These are phyloP conservation scores for Talaromyces trachyspermus DNA, from an alignment of 495 filamentous ascomycete genomes.

Conservation along the genomic window DNA sequence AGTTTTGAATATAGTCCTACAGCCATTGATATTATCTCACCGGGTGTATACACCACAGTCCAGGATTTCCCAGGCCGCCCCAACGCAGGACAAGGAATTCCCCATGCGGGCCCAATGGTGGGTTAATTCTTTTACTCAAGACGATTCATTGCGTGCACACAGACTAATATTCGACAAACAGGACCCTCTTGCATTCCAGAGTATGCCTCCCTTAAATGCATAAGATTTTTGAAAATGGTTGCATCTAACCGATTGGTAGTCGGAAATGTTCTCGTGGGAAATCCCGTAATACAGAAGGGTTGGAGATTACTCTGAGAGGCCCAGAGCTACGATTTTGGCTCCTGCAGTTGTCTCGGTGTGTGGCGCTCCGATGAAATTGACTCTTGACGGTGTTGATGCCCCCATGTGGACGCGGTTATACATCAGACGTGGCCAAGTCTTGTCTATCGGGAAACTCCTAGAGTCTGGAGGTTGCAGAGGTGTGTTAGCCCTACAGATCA, in stretches of 20 bases:
- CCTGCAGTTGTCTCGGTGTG: slow-evolving; percentile 43
- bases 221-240: background rate
- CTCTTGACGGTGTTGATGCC: slow-evolving; percentile 35
- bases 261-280: slow-evolving; percentile 53
- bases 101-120: slow-evolving; percentile 43
- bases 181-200: slow-evolving; percentile 44
- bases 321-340: slow-evolving; percentile 49
- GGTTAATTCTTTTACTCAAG: background rate
- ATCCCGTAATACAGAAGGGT: slow-evolving; percentile 40
- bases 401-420: slow-evolving; percentile 48
- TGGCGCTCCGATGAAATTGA: slow-evolving; percentile 43
- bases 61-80: slow-evolving; percentile 54
- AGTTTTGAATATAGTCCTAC: slow-evolving; percentile 40
- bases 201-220: background rate
- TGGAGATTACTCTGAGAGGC: slow-evolving; percentile 54
- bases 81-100: slow-evolving; percentile 43
- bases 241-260: slow-evolving; percentile 12
- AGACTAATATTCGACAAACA: slow-evolving; percentile 11
- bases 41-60: slow-evolving; percentile 49
- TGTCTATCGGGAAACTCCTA: slow-evolving; percentile 49
- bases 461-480: slow-evolving; percentile 37
- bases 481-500: background rate
- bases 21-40: slow-evolving; percentile 50
- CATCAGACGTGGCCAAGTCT: slow-evolving; percentile 41
- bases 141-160: no score